phyloP scores from a whole-genome alignment of 495 filamentous ascomycete species.

The Penicillium riverlandense region DNA sequence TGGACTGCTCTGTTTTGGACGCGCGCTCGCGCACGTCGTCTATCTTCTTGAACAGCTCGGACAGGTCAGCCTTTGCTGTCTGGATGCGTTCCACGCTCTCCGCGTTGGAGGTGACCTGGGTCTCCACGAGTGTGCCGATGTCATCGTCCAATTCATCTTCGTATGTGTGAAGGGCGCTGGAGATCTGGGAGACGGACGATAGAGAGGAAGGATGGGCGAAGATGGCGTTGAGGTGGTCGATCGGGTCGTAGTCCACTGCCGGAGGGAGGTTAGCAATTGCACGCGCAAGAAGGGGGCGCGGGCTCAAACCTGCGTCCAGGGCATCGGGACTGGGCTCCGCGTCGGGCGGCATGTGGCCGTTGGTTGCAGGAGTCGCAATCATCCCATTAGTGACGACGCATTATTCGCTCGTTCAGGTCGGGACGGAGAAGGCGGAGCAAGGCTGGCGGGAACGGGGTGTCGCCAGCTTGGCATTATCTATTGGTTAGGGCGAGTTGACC shows the following conservation, averaged over 20 bases:
- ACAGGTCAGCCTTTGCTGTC: conserved; percentile 80
- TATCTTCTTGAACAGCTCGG: conserved; percentile 88
- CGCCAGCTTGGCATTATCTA: not conserved
- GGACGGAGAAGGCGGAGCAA: not conserved
- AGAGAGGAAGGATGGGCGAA: conserved; percentile 90
- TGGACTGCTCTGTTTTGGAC: conserved; percentile 85
- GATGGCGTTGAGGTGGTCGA: conserved; percentile 86
- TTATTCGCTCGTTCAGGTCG: conserved; percentile 21
- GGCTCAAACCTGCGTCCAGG: conserved; percentile 35
- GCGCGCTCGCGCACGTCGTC: conserved; percentile 88
- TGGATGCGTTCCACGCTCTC: conserved; percentile 86
- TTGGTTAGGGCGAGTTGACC: too few species aligned
- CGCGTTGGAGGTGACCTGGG: conserved; percentile 79
- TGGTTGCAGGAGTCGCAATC: conserved; percentile 25
- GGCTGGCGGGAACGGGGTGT: too few species aligned
- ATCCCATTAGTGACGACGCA: conserved; percentile 32
- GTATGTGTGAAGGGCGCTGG: conserved; percentile 62
- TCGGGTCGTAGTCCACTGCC: conserved; percentile 86
- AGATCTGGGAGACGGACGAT: conserved; percentile 65
- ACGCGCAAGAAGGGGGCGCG: conserved; percentile 1
- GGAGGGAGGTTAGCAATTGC: not conserved
- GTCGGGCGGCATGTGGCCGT: conserved; percentile 34
- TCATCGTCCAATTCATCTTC: conserved; percentile 80
- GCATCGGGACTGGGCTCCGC: conserved; percentile 29
- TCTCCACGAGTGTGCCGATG: conserved; percentile 67